Evolutionary conservation across 352 stramenopile genomes (phyloP).

Genomic region (Pythium aphanidermatum): DNA sequence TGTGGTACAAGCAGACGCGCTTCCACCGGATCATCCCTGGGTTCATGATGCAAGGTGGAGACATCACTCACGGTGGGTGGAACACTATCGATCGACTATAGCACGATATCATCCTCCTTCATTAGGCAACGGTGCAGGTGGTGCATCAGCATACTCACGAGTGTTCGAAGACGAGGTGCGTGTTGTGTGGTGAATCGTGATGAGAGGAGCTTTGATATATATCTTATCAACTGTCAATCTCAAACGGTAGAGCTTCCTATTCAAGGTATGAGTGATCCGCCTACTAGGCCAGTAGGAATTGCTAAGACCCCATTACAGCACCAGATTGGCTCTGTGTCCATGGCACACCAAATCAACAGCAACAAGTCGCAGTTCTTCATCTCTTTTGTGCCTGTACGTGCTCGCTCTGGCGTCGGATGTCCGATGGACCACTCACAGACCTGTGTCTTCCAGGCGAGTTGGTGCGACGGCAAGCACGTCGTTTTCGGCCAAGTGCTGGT

Average conservation of each 20-base stretch:
- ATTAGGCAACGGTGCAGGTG: conserved; percentile 88
- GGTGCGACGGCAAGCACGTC: conserved; percentile 98
- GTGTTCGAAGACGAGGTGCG: conserved; percentile 95
- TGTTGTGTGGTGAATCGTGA: not conserved
- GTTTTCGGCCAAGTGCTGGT: conserved; percentile 96
- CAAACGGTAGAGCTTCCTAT: conserved; percentile 77
- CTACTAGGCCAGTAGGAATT: no score
- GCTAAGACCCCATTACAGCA: conserved; percentile 72
- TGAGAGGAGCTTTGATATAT: not conserved
- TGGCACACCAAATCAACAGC: conserved; percentile 96
- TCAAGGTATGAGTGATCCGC: conserved; percentile 62
- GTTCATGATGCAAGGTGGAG: conserved; percentile 98
- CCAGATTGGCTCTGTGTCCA: conserved; percentile 91
- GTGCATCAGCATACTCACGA: conserved; percentile 91
- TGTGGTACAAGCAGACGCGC: conserved; percentile 92
- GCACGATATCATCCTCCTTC: not conserved
- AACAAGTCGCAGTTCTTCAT: conserved; percentile 99
- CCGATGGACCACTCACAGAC: not conserved
- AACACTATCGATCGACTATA: not conserved
- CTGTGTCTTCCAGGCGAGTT: conserved; percentile 34
- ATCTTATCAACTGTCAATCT: no score
- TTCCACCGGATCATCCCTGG: conserved; percentile 98
- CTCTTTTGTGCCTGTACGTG: conserved; percentile 79
- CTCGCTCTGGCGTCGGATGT: no score
- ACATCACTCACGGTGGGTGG: conserved; percentile 82